Evolutionary conservation across 1,139 yeast genomes (phyloP), one percentile per base, ranked within the genome.

Genomic region (Saccharomyces pastorianus): DNA sequence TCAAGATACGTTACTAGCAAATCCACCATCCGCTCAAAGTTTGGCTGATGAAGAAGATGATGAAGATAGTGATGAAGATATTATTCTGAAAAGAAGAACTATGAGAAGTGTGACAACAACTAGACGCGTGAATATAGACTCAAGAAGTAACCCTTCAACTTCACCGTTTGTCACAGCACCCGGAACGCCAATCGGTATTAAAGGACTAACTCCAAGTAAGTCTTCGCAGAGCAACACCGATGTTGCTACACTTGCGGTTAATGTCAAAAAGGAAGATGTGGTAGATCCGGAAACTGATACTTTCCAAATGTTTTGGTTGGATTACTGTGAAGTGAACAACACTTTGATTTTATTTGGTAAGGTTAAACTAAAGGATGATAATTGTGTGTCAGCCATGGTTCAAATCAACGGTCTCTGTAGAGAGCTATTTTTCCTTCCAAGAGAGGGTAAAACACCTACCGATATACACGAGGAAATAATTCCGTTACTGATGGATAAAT

Each of bases 261-360:
- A 25, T 3, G 44, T 38, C n/a, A 20, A 38, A 13, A 77, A 76
- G 59, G 76, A 74, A 7, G 73, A 78, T 49, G 70, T 82, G 25
- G 67, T 73, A 2, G 72, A 71, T 20, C 66, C 71, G 3, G 73
- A 72, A 1, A 76, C 77, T 2, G 79, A 76, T 51, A 67, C 78
- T 3, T 77, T 90, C 65, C 80, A 81, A 63, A 84, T 93, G 83
- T 93, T 80, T 67, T 95, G 98, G 98, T 73, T 87, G 44, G 99
- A 95, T 68, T 90, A 83, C 68, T 78, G 87, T 48, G 98, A 93
- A 66, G 80, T 85, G 23, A 89, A 85, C 55, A 79, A 79, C 59
- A 73, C 83, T 0, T 72, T 95, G 47, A 72, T 89, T 17, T 75
- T 93, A n/a, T 93, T 87, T 67, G 99, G 99, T 52, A 90, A 90